Conservation (phyloP, 1,284 basidiomycete genomes). For the Cryptococcus amylolentus region DNA sequence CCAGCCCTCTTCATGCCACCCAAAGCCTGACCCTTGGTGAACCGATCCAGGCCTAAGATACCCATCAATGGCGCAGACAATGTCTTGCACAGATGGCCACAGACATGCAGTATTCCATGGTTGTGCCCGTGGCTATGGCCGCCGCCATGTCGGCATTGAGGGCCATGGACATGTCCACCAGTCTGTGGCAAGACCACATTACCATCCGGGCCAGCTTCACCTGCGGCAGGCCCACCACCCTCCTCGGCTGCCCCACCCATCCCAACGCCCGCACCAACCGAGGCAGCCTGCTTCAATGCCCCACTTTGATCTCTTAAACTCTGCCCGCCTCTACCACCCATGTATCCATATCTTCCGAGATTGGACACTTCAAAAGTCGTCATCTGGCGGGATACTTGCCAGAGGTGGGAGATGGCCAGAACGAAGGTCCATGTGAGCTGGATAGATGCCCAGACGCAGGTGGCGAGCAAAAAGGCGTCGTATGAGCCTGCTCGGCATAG, state of each 20-base stretch:
- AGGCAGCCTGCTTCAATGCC: slow-evolving; percentile 31
- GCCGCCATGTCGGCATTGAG: slow-evolving; percentile 25
- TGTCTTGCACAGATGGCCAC: slow-evolving; percentile 20
- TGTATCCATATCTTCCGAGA: slow-evolving; percentile 89
- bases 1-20: slow-evolving; percentile 65
- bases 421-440: slow-evolving; percentile 91
- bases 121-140: slow-evolving; percentile 28
- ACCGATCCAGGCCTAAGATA: slow-evolving; percentile 85
- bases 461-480: slow-evolving; percentile 80
- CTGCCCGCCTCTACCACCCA: slow-evolving; percentile 80
- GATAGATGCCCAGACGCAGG: slow-evolving; percentile 77
- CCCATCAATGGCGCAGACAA: slow-evolving; percentile 59
- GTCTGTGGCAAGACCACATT: slow-evolving; percentile 13
- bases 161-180: slow-evolving; percentile 25
- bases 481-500: slow-evolving; percentile 62
- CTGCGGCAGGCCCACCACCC: slow-evolving; percentile 5
- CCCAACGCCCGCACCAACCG: slow-evolving; percentile 41
- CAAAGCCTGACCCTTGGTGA: slow-evolving; percentile 82
- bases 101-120: slow-evolving; percentile 43
- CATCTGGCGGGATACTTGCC: slow-evolving; percentile 91
- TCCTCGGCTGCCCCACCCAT: slow-evolving; percentile 34
- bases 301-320: slow-evolving; percentile 48
- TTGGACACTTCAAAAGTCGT: slow-evolving; percentile 96
- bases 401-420: slow-evolving; percentile 77
- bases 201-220: slow-evolving; percentile 21